These are phyloP conservation scores for Tricholoma bakamatsutake DNA, from an alignment of 768 basidiomycete species.

Conservation along the genomic window DNA sequence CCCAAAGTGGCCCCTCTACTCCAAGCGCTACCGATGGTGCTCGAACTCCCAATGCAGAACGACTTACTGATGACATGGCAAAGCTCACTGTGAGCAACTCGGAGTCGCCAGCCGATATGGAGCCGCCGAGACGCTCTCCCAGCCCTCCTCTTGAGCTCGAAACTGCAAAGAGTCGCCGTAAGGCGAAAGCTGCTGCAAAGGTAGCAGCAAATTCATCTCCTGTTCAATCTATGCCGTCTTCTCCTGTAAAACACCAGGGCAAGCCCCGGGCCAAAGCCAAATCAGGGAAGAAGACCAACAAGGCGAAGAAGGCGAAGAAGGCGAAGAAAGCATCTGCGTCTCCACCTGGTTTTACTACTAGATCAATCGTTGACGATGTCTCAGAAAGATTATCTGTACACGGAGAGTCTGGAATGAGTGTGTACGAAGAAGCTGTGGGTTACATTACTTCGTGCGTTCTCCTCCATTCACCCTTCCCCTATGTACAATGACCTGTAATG, in stretches of 20 bases:
- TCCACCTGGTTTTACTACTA: conserved; percentile 25
- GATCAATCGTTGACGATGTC: conserved; percentile 46
- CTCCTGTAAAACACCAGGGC: conserved; percentile 8
- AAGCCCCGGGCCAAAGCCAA: conserved; percentile 6
- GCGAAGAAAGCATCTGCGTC: conserved; percentile 11
- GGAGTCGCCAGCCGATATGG: not conserved
- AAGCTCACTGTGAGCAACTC: conserved; percentile 4
- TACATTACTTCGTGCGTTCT: conserved; percentile 57
- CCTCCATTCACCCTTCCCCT: conserved; percentile 1
- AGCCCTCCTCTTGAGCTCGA: not conserved
- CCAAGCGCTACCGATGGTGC: conserved; percentile 4
- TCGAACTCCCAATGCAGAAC: conserved; percentile 4
- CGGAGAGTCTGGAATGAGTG: conserved; percentile 21
- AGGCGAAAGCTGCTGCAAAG: conserved; percentile 7
- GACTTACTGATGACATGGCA: conserved; percentile 8
- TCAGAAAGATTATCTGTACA: conserved; percentile 38
- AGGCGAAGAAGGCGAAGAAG: conserved; percentile 6
- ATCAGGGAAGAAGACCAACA: conserved; percentile 15
- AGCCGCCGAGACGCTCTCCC: not conserved
- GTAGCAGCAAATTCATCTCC: conserved; percentile 2
- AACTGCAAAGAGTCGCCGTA: conserved; percentile 3
- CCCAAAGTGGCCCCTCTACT: conserved; percentile 7
- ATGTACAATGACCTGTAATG: not conserved
- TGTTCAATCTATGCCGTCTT: conserved; percentile 3
- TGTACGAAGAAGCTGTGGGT: conserved; percentile 53